Conservation (phyloP, 1,284 basidiomycete species). For the Chiua sp. region DNA sequence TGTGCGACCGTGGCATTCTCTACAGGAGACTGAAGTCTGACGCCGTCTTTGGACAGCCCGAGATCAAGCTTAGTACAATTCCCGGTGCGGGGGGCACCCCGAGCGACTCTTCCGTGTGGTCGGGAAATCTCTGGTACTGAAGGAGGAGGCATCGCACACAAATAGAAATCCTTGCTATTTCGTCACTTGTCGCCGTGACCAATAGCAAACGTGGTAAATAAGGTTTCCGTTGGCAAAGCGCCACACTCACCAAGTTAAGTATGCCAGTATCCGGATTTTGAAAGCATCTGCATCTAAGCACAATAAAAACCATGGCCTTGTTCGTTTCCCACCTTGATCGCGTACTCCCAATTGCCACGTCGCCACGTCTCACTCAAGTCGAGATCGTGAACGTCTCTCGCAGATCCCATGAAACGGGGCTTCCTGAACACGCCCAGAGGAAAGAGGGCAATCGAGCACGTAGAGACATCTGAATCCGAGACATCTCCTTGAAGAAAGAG, state of each 20-base stretch:
- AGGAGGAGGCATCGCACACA: no score
- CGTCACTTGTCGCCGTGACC: no score
- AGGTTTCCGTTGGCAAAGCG: no score
- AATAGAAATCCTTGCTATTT: no score
- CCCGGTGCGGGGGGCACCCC: conserved; percentile 66
- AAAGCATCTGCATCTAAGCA: no score
- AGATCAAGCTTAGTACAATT: conserved; percentile 75
- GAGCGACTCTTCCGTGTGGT: conserved; percentile 63
- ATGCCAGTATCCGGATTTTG: no score
- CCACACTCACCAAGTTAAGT: no score
- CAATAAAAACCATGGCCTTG: no score
- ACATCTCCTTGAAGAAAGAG: background rate
- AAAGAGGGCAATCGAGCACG: conserved; percentile 6
- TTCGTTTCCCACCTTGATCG: no score
- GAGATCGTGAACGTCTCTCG: no score
- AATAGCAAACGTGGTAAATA: no score
- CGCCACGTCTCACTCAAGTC: background rate
- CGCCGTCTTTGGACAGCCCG: conserved; percentile 69
- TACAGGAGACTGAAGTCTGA: conserved; percentile 61
- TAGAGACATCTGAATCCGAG: background rate
- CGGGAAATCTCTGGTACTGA: conserved; percentile 63
- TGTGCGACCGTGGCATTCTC: conserved; percentile 54
- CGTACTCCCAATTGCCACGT: background rate
- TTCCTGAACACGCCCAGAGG: conserved; percentile 16
- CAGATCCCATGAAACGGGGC: conserved; percentile 18